These are phyloP conservation scores for Penicillium samsonianum DNA, from an alignment of 495 filamentous ascomycete species.

Conservation along the genomic window DNA sequence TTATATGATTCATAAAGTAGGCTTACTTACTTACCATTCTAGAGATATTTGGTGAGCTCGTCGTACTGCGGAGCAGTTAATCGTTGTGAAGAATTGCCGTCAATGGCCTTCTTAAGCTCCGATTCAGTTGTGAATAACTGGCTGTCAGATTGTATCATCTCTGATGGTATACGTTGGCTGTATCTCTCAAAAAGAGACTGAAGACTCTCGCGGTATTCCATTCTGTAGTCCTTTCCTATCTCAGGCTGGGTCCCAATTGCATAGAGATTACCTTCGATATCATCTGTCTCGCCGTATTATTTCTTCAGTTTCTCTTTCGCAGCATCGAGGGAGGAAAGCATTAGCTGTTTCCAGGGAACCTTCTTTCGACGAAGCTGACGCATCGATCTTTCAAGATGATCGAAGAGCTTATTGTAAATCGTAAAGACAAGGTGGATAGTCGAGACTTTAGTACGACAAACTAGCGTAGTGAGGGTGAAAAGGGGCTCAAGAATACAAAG, in stretches of 20 bases:
- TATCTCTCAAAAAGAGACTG: constrained; percentile 3
- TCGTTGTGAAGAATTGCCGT: background rate
- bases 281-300: too few relatives aligned
- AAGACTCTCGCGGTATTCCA: constrained; percentile 2
- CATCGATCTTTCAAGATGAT: too few relatives aligned
- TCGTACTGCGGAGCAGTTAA: background rate
- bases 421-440: too few relatives aligned
- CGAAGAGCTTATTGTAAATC: too few relatives aligned
- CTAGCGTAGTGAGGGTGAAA: too few relatives aligned
- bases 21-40: constrained; percentile 9
- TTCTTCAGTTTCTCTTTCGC: background rate
- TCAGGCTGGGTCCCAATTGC: constrained; percentile 9
- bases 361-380: too few relatives aligned
- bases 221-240: background rate
- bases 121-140: background rate
- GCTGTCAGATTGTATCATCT: background rate
- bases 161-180: background rate
- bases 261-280: too few relatives aligned
- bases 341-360: background rate
- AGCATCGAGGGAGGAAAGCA: too few relatives aligned
- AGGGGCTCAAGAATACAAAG: too few relatives aligned
- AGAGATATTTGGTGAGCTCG: constrained; percentile 7
- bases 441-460: too few relatives aligned
- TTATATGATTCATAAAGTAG: background rate
- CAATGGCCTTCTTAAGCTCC: background rate